Percentiles rank a stretch among this genome's conserved stretches.
These are phyloP conservation scores for Xanthoconium purpureum DNA, from an alignment of 768 basidiomycete genomes.

Conservation along the genomic window DNA sequence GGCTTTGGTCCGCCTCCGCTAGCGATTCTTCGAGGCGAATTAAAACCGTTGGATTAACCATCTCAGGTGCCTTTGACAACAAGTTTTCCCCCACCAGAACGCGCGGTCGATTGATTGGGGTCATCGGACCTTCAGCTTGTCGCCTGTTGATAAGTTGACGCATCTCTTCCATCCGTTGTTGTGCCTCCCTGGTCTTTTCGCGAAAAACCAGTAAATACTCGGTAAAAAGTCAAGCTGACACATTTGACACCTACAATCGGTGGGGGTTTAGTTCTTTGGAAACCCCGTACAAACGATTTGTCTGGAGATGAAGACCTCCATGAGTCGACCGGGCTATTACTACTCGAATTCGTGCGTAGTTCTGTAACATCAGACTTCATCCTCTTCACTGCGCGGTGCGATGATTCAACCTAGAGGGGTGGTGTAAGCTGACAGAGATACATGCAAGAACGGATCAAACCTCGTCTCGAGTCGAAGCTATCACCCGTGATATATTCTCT, in stretches of 20 bases:
- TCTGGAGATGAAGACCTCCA: slow-evolving; percentile 57
- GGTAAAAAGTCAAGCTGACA: slow-evolving; percentile 1
- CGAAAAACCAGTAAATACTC: slow-evolving; percentile 3
- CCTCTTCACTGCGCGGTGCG: slow-evolving; percentile 68
- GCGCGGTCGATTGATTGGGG: slow-evolving; percentile 48
- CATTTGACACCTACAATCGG: slow-evolving; percentile 39
- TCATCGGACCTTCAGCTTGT: slow-evolving; percentile 43
- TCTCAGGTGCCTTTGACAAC: slow-evolving; percentile 18
- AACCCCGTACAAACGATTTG: slow-evolving; percentile 44
- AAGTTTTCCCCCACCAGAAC: slow-evolving; percentile 28
- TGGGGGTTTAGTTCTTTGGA: slow-evolving; percentile 39
- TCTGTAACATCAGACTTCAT: slow-evolving; percentile 69
- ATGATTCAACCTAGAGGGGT: slow-evolving; percentile 58
- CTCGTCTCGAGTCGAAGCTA: slow-evolving; percentile 61
- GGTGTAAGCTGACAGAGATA: slow-evolving; percentile 1
- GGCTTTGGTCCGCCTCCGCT: slow-evolving; percentile 54
- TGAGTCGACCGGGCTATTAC: slow-evolving; percentile 30
- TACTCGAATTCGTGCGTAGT: slow-evolving; percentile 18
- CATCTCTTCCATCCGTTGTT: slow-evolving; percentile 82
- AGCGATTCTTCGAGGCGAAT: slow-evolving; percentile 47
- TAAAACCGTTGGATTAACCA: slow-evolving; percentile 11
- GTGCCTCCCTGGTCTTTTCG: slow-evolving; percentile 71
- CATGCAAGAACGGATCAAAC: slow-evolving; percentile 36
- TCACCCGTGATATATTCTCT: slow-evolving; percentile 46
- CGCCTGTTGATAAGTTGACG: slow-evolving; percentile 64